phyloP scores from a whole-genome alignment of 306 rosid species.

The Arachis hypogaea region DNA sequence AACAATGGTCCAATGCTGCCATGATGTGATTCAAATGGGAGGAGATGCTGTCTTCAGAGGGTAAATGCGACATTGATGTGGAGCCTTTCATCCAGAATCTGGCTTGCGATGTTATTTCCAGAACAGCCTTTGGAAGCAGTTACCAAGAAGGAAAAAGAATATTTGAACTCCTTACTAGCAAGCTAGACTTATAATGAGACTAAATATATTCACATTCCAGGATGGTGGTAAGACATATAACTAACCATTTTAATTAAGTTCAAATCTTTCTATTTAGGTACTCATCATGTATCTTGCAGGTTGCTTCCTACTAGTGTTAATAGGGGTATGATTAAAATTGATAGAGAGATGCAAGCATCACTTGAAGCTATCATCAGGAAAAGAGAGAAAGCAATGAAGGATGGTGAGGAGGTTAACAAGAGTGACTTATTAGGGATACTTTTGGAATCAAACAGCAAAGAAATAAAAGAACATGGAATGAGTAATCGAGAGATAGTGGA shows the following conservation, averaged over 20 bases:
- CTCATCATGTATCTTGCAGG: neutral
- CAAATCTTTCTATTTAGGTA: too few species aligned
- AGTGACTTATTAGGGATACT: neutral
- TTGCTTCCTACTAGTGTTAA: neutral
- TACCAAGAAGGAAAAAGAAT: neutral
- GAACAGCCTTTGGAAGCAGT: neutral
- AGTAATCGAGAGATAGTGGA: neutral
- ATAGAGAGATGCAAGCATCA: neutral
- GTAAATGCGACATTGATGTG: neutral
- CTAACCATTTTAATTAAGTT: too few species aligned
- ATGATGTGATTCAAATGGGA: neutral
- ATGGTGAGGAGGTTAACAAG: neutral
- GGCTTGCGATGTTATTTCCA: neutral
- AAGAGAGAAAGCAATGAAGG: neutral
- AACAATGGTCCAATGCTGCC: neutral
- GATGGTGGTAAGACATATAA: neutral
- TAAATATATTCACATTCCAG: neutral
- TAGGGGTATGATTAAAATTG: neutral
- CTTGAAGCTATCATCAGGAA: neutral
- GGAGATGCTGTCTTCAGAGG: neutral
- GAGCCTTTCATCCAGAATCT: neutral
- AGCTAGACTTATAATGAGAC: neutral
- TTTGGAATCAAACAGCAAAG: neutral
- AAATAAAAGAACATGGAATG: neutral
- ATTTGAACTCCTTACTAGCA: neutral